A percentile compares a stretch with the other conserved stretches of the same genome.
Evolutionary conservation across 2,329 filamentous ascomycete genomes (phyloP).

Genomic region (Aspergillus unguis): DNA sequence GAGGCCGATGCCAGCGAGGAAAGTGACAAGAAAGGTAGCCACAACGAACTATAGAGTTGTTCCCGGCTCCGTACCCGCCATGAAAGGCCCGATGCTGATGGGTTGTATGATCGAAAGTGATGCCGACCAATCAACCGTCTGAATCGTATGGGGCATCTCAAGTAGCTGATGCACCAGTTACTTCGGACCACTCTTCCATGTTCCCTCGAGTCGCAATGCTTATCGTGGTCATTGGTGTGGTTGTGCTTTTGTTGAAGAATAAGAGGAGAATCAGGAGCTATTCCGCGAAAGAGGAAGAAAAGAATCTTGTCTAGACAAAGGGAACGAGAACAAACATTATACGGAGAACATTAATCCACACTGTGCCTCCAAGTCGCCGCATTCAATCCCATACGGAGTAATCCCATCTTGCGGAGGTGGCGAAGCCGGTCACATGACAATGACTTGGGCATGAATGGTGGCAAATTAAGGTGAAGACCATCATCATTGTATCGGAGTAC

Average conservation of each 20-base stretch:
- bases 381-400: not conserved
- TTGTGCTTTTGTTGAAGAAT: constrained; percentile 17
- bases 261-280: constrained; percentile 7
- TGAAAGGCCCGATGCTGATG: constrained; percentile 32
- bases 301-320: constrained; percentile 15
- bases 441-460: not conserved
- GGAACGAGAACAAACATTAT: not conserved
- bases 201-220: constrained; percentile 19
- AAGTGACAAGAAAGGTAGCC: constrained; percentile 57
- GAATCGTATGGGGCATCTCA: constrained; percentile 12
- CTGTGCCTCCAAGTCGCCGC: not conserved
- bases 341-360: too few relatives aligned
- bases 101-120: constrained; percentile 24
- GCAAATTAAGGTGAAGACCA: not conserved
- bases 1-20: constrained; percentile 18
- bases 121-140: constrained; percentile 11
- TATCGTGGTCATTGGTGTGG: constrained; percentile 18
- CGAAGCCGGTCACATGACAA: constrained; percentile 6
- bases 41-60: constrained; percentile 59
- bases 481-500: too few relatives aligned
- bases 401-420: not conserved
- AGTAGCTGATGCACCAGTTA: constrained; percentile 9
- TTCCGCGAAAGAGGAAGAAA: constrained; percentile 15
- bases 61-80: constrained; percentile 25
- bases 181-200: constrained; percentile 11